phyloP scores from a whole-genome alignment of 176 grass and related monocot genomes.

The Urochloa ruziziensis region DNA sequence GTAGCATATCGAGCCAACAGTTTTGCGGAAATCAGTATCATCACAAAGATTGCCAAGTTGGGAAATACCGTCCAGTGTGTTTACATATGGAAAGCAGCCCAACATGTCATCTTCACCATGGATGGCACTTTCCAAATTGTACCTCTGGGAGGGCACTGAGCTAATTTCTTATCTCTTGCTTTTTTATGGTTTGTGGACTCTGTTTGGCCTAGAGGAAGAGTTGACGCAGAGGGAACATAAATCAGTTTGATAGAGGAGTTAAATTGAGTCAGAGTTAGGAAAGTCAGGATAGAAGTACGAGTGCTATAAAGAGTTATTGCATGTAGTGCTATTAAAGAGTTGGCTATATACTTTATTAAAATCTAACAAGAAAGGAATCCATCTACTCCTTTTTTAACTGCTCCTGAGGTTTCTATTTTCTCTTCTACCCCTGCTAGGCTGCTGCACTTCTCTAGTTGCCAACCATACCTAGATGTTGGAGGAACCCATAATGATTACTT shows the following conservation, averaged over 20 bases:
- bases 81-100: not conserved
- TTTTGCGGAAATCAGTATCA: not conserved
- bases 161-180: not conserved
- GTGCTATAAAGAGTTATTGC: not conserved
- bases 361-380: not conserved
- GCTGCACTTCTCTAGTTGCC: not conserved
- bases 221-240: not conserved
- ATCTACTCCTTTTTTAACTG: not conserved
- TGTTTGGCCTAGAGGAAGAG: not conserved
- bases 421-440: not conserved
- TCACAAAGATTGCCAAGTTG: not conserved
- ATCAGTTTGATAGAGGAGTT: not conserved
- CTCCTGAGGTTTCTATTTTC: not conserved
- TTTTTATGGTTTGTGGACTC: not conserved
- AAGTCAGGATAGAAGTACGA: not conserved
- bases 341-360: not conserved
- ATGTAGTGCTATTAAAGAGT: not conserved
- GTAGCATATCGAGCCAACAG: slow-evolving; percentile 3
- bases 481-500: not conserved
- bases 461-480: not conserved
- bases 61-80: not conserved
- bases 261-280: not conserved
- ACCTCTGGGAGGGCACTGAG: not conserved
- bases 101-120: not conserved
- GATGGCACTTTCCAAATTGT: not conserved